A percentile compares a stretch with the other conserved stretches of the same genome.
phyloP scores from a whole-genome alignment of 495 filamentous ascomycete genomes.

The Penicillium longicatenatum region DNA sequence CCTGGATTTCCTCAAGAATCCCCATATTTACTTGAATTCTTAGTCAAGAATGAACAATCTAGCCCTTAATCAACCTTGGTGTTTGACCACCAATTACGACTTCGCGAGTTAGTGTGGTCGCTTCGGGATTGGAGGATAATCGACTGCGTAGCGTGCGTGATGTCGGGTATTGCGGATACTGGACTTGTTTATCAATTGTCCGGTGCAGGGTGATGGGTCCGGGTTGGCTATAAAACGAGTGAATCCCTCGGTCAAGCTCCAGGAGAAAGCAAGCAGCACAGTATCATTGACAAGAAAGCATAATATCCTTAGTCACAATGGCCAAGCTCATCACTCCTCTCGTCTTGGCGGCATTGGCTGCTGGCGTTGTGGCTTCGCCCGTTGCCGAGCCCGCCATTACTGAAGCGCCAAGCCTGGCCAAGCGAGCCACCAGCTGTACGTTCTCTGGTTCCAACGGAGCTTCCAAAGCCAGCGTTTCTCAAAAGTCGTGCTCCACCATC shows the following conservation, averaged over 20 bases:
- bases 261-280: neutral
- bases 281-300: neutral
- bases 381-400: constrained; percentile 22
- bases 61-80: neutral
- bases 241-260: neutral
- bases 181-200: neutral
- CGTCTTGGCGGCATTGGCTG: neutral
- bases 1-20: neutral
- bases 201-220: neutral
- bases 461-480: constrained; percentile 37
- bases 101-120: neutral
- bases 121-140: constrained; percentile 3
- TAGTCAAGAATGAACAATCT: neutral
- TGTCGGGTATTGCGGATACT: neutral
- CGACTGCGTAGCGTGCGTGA: neutral
- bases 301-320: neutral
- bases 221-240: neutral
- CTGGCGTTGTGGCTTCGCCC: neutral
- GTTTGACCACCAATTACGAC: constrained; percentile 1
- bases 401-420: constrained; percentile 22
- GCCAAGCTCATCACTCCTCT: neutral
- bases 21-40: neutral
- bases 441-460: constrained; percentile 30
- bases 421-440: constrained; percentile 24
- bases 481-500: constrained; percentile 54